Percentiles rank a stretch among this genome's conserved stretches.
Conservation (phyloP, 164 flowering plant species). For the Dillenia suffruticosa region DNA sequence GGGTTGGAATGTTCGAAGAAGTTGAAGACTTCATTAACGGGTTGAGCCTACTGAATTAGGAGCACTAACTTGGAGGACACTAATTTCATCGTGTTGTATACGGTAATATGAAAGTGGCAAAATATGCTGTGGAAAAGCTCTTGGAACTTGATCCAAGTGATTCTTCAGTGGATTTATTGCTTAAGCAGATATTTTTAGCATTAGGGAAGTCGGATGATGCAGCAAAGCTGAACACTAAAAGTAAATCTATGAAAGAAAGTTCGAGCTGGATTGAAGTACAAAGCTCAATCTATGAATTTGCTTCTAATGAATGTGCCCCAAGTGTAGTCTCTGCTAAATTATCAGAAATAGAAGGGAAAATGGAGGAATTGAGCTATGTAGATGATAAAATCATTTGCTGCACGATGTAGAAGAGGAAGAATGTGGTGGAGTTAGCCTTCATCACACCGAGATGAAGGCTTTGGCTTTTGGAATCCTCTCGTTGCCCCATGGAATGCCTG, state of each 20-base stretch:
- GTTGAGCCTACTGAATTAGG: conserved; percentile 17
- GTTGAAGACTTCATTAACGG: conserved; percentile 21
- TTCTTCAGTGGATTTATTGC: conserved; percentile 13
- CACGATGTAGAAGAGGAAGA: conserved; percentile 36
- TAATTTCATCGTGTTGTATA: conserved; percentile 26
- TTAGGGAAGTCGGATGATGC: conserved; percentile 33
- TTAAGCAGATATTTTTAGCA: conserved; percentile 27
- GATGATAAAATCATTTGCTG: conserved; percentile 29
- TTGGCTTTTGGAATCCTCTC: conserved; percentile 29
- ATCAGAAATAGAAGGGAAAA: conserved; percentile 19
- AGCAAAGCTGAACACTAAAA: conserved; percentile 17
- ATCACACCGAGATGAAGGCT: conserved; percentile 35
- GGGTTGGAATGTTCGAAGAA: conserved; percentile 32
- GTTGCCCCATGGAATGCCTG: conserved; percentile 17
- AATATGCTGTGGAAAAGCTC: conserved; percentile 24
- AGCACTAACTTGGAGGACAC: conserved; percentile 26
- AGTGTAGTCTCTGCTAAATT: conserved; percentile 16
- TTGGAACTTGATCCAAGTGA: conserved; percentile 29
- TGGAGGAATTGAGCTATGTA: conserved; percentile 29
- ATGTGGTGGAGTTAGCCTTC: conserved; percentile 10
- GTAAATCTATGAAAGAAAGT: conserved; percentile 7
- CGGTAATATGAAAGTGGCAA: conserved; percentile 28
- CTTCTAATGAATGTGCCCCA: conserved; percentile 14
- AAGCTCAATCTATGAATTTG: conserved; percentile 21
- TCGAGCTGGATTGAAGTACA: conserved; percentile 30